Evolutionary conservation across 371 early-diverging fungal genomes (phyloP), one percentile per base, ranked within the genome.

Genomic region (Chytridium lagenaria): DNA sequence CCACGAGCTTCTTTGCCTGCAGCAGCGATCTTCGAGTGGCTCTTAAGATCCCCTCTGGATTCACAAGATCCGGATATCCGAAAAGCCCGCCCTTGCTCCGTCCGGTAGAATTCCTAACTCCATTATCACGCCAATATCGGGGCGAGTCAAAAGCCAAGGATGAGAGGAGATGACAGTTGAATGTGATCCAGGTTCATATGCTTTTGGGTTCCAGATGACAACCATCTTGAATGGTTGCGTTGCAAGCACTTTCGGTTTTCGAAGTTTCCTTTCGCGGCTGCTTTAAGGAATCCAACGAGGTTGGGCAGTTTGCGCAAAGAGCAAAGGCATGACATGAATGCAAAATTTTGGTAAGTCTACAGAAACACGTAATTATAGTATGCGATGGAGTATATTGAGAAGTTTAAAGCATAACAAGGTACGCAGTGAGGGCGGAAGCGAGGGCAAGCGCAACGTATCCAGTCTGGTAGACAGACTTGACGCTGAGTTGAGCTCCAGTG

Each of bases 371-470:
- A 23, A 10, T 55, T 7, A 10, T 55, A 23, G 57, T 55, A 12
- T 7, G 26, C 57, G 22, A 30, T 16, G 26, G 57, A 55, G 26
- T 55, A 55, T 55, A 55, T 19, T 30, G 57, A 55, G 10, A 22
- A 22, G 49, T 49, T 55, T 26, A 30, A 19, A 55, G 57, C 5
- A 26, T 55, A 34, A 2, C 10, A 63, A 92, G 78, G 72, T 84
- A 86, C 33, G 84, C 77, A 34, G 92, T 82, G 71, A 86, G 82
- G 71, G 87, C 81, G 59, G 85, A 83, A 2, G 92, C 87, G 49
- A 87, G 84, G 64, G 85, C 93, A 23, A 94, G 67, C 51, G 92
- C 94, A 31, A 83, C 85, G 72, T 94, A 95, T 50, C 96, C 98
- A 7, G 94, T 90, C 19, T 78, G 77, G 80, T 92, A 91, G 16